Conservation (phyloP, 179 eudicot genomes). For the Monotropa hypopitys region DNA sequence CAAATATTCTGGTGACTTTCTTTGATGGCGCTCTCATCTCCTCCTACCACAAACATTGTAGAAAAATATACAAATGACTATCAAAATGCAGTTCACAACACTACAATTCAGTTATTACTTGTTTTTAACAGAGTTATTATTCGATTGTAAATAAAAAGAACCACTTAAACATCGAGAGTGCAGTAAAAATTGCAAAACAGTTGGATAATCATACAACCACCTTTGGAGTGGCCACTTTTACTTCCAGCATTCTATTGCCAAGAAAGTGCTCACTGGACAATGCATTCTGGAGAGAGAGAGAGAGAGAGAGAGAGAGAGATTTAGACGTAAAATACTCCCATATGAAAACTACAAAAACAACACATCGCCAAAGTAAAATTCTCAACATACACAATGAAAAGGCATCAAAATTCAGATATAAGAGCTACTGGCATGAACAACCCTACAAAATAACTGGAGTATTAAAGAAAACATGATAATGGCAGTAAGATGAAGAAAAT, state of each 20-base stretch:
- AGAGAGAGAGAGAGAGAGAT: background rate
- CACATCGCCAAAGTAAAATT: background rate
- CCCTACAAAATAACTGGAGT: background rate
- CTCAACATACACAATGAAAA: background rate
- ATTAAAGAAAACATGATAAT: background rate
- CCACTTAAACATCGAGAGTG: background rate
- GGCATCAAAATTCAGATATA: background rate
- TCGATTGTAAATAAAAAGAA: background rate
- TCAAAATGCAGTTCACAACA: background rate
- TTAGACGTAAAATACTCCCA: background rate
- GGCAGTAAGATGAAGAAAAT: background rate
- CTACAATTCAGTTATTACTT: background rate
- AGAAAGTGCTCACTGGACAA: slow-evolving; percentile 69
- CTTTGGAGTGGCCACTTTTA: slow-evolving; percentile 98
- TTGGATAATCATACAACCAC: slow-evolving; percentile 20
- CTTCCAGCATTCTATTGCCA: slow-evolving; percentile 78
- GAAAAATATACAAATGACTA: background rate
- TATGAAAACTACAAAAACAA: background rate
- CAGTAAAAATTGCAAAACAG: background rate
- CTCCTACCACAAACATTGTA: slow-evolving; percentile 38
- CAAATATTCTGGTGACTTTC: slow-evolving; percentile 94
- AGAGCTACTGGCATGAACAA: background rate
- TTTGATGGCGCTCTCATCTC: slow-evolving; percentile 77
- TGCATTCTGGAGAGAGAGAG: slow-evolving; percentile 37
- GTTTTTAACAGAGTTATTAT: too few species aligned